Evolutionary conservation across 495 filamentous ascomycete genomes (phyloP).

Genomic region (Xylaria cubensis): DNA sequence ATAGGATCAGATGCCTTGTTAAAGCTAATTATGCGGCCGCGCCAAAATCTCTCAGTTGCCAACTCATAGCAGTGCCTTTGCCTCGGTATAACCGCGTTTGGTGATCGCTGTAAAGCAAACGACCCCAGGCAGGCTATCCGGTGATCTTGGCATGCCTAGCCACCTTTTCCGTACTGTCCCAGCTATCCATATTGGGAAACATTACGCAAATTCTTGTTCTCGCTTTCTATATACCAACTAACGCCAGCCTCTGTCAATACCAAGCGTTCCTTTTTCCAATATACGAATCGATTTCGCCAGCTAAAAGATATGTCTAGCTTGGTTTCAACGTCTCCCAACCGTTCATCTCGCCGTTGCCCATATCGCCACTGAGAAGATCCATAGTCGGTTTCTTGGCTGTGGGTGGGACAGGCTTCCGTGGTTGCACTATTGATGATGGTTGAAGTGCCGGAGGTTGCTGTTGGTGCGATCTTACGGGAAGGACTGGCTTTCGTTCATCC

Average conservation of each 20-base stretch:
- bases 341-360: slow-evolving; percentile 44
- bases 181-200: background rate
- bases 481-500: slow-evolving; percentile 33
- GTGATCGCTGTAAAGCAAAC: background rate
- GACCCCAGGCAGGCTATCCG: background rate
- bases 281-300: background rate
- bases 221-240: slow-evolving; percentile 11
- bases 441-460: slow-evolving; percentile 27
- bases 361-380: slow-evolving; percentile 51
- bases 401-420: slow-evolving; percentile 32
- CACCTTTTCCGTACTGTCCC: background rate
- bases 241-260: slow-evolving; percentile 1
- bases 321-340: slow-evolving; percentile 58
- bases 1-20: background rate
- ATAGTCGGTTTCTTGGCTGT: slow-evolving; percentile 32
- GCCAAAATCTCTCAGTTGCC: background rate
- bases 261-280: background rate
- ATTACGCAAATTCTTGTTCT: slow-evolving; percentile 1
- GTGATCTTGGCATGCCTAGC: background rate
- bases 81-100: background rate
- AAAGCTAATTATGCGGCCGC: background rate
- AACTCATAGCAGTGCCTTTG: background rate
- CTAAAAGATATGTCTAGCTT: slow-evolving; percentile 25
- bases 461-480: slow-evolving; percentile 31
- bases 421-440: slow-evolving; percentile 35